Conservation (phyloP, 306 rosid genomes). For the Adenanthera pavonina region DNA sequence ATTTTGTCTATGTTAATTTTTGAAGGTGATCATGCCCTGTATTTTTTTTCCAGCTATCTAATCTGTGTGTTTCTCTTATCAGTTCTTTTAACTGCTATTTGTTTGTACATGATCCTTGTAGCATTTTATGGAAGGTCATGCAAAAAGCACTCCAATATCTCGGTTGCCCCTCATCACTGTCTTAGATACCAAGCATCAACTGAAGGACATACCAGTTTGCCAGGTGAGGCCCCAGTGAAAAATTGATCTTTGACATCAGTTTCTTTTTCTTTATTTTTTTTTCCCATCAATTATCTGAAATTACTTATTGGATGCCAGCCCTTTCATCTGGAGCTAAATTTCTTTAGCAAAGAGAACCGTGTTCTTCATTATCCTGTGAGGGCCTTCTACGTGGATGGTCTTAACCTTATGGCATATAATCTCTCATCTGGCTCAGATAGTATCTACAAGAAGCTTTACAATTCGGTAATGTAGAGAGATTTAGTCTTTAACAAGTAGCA, state of each 20-base stretch:
- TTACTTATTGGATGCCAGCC: conserved; percentile 68
- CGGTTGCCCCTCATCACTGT: conserved; percentile 89
- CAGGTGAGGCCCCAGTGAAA: conserved; percentile 57
- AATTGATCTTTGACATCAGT: conserved; percentile 38
- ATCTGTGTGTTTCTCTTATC: neutral
- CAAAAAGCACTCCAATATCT: conserved; percentile 88
- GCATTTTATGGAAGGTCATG: conserved; percentile 99
- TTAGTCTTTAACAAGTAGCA: conserved; percentile 32
- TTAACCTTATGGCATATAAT: conserved; percentile 82
- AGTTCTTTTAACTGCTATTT: neutral
- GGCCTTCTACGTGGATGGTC: conserved; percentile 86
- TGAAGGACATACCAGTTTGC: conserved; percentile 85
- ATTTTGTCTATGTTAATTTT: conserved; percentile 19
- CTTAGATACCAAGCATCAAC: conserved; percentile 79
- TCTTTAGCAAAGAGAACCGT: conserved; percentile 91
- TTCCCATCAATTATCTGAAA: conserved; percentile 45
- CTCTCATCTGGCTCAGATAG: conserved; percentile 75
- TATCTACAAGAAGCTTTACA: conserved; percentile 86
- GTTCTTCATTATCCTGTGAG: conserved; percentile 98
- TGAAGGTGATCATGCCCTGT: conserved; percentile 17
- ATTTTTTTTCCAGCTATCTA: neutral
- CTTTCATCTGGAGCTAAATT: conserved; percentile 92
- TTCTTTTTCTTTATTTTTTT: conserved; percentile 24
- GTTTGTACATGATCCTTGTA: conserved; percentile 49
- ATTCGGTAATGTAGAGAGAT: conserved; percentile 67